Conservation (phyloP, 805 yeast species). For the Metschnikowia henanensis region DNA sequence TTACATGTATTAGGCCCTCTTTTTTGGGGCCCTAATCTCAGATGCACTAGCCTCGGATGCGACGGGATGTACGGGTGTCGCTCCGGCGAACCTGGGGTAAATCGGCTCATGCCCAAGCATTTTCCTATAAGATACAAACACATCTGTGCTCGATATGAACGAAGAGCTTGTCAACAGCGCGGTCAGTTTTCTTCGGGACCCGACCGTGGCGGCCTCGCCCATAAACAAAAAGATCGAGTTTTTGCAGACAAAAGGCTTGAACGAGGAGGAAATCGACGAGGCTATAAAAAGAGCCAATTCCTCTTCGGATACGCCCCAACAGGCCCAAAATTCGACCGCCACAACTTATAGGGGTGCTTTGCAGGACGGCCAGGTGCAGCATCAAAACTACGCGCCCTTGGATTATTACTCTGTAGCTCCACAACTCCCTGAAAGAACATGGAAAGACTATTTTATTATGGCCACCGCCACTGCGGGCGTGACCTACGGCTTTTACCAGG, state of each 20-base stretch:
- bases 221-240: constrained; percentile 84
- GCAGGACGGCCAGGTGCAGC: constrained; percentile 5
- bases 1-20: too few relatives aligned
- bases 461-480: constrained; percentile 94
- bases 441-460: constrained; percentile 98
- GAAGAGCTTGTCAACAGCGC: constrained; percentile 77
- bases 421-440: constrained; percentile 80
- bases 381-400: constrained; percentile 32
- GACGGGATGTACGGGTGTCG: constrained; percentile 14
- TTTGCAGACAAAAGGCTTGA: constrained; percentile 80
- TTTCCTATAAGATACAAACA: not conserved
- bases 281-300: constrained; percentile 59
- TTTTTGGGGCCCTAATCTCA: too few relatives aligned
- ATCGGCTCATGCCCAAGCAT: not conserved
- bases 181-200: constrained; percentile 76
- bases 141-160: constrained; percentile 35
- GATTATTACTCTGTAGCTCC: constrained; percentile 59
- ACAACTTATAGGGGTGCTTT: constrained; percentile 16
- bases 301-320: constrained; percentile 10
- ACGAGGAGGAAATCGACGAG: constrained; percentile 75
- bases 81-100: constrained; percentile 10
- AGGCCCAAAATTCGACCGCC: constrained; percentile 17
- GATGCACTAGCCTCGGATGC: not conserved
- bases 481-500: constrained; percentile 80
- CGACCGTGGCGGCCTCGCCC: constrained; percentile 73